These are phyloP conservation scores for Penicillium sp. DNA, from an alignment of 2,329 filamentous ascomycete species.

Conservation along the genomic window DNA sequence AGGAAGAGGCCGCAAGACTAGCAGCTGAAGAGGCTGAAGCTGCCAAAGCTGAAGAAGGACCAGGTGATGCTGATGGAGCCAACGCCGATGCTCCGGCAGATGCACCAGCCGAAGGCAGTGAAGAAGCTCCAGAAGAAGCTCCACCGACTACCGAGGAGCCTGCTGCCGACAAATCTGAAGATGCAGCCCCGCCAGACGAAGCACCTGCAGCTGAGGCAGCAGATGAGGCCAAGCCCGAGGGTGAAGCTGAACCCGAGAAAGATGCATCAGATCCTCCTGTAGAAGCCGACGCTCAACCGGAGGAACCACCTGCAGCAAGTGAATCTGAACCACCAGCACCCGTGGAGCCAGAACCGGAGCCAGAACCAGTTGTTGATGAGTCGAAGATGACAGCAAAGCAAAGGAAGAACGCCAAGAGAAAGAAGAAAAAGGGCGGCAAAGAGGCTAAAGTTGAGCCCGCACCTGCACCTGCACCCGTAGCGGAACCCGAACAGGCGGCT, in stretches of 20 bases:
- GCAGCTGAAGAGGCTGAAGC: conserved; percentile 32
- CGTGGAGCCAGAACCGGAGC: not conserved
- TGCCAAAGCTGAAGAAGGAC: conserved; percentile 7
- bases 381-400: conserved; percentile 2
- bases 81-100: conserved; percentile 7
- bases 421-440: not conserved
- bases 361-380: not conserved
- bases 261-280: not conserved
- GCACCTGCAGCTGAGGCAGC: conserved; percentile 4
- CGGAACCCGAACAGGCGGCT: conserved; percentile 1
- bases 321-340: not conserved
- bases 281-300: not conserved
- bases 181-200: conserved; percentile 9
- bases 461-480: conserved; percentile 2
- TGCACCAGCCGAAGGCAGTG: conserved; percentile 5
- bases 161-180: conserved; percentile 4
- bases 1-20: conserved; percentile 31
- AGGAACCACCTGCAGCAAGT: conserved; percentile 11
- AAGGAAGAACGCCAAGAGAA: conserved; percentile 13
- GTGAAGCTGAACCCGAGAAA: not conserved
- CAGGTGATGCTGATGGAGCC: conserved; percentile 1
- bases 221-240: not conserved
- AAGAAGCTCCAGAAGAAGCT: conserved; percentile 7
- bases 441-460: conserved; percentile 14
- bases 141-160: conserved; percentile 9